Percentiles rank a stretch among this genome's conserved stretches.
phyloP scores from a whole-genome alignment of 2,329 filamentous ascomycete species.

The Penicillium sp. region DNA sequence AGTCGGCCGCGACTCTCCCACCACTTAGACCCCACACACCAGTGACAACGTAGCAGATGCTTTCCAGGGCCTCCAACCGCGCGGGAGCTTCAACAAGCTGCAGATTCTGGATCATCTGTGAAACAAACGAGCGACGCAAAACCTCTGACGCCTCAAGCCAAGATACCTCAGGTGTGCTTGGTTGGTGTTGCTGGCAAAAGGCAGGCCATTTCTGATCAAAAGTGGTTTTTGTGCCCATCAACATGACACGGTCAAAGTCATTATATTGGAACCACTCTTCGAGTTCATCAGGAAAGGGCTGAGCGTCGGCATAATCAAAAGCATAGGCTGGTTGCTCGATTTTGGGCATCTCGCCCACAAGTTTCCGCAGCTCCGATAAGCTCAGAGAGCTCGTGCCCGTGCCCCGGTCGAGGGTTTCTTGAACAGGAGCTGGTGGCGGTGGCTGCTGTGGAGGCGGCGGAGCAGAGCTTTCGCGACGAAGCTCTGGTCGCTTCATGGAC shows the following conservation, averaged over 20 bases:
- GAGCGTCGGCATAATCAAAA: conserved; percentile 74
- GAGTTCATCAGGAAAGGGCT: conserved; percentile 78
- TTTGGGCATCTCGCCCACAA: conserved; percentile 72
- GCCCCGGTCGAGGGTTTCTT: conserved; percentile 41
- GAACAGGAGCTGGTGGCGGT: conserved; percentile 47
- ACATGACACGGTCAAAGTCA: conserved; percentile 76
- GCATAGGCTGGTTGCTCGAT: conserved; percentile 74
- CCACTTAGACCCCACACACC: conserved; percentile 71
- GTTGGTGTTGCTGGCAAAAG: conserved; percentile 42
- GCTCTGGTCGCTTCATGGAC: conserved; percentile 33
- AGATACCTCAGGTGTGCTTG: conserved; percentile 45
- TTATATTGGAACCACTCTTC: conserved; percentile 98
- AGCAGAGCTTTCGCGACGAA: conserved; percentile 38
- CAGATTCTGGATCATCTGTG: conserved; percentile 38
- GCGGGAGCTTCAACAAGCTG: conserved; percentile 40
- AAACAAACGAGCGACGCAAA: conserved; percentile 44
- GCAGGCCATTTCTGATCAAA: conserved; percentile 75
- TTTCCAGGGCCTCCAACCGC: conserved; percentile 48
- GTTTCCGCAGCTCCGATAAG: conserved; percentile 67
- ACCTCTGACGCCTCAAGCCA: conserved; percentile 68
- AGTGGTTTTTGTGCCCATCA: conserved; percentile 70
- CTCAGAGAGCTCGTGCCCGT: conserved; percentile 68
- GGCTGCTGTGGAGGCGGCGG: conserved; percentile 47
- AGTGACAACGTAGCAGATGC: conserved; percentile 56
- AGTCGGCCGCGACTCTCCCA: conserved; percentile 41